phyloP scores from a whole-genome alignment of 441 rosid genomes.

The Brassica hybrid region DNA sequence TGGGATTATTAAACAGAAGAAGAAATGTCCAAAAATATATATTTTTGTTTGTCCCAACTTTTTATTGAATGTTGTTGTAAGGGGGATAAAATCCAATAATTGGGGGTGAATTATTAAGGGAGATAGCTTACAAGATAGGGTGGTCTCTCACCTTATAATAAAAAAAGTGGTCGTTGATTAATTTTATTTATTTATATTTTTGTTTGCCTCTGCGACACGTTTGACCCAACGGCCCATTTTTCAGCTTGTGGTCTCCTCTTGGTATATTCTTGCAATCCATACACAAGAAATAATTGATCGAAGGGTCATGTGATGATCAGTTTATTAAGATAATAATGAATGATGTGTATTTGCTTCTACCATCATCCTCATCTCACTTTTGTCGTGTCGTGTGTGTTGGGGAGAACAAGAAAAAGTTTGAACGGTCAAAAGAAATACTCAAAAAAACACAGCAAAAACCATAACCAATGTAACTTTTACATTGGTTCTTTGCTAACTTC shows the following conservation, averaged over 20 bases:
- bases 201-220: slow-evolving; percentile 38
- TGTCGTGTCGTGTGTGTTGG: slow-evolving; percentile 4
- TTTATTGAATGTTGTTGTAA: slow-evolving; percentile 4
- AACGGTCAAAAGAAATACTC: slow-evolving; percentile 33
- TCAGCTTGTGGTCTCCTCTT: slow-evolving; percentile 29
- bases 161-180: slow-evolving; percentile 36
- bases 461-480: slow-evolving; percentile 23
- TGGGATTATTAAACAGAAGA: not conserved
- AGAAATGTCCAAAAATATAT: not conserved
- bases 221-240: slow-evolving; percentile 40
- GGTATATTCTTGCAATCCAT: slow-evolving; percentile 10
- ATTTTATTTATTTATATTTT: slow-evolving; percentile 7
- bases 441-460: slow-evolving; percentile 16
- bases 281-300: not conserved
- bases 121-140: slow-evolving; percentile 36
- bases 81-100: slow-evolving; percentile 32
- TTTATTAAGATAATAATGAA: slow-evolving; percentile 2
- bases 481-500: slow-evolving; percentile 15
- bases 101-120: slow-evolving; percentile 34
- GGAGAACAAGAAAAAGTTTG: slow-evolving; percentile 6
- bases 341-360: not conserved
- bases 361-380: slow-evolving; percentile 24
- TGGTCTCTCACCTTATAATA: slow-evolving; percentile 18
- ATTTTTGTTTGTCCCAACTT: not conserved
- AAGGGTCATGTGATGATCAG: not conserved